Evolutionary conservation across 2,329 filamentous ascomycete species (phyloP).

Genomic region (Arthrobotrys sphaeroides): DNA sequence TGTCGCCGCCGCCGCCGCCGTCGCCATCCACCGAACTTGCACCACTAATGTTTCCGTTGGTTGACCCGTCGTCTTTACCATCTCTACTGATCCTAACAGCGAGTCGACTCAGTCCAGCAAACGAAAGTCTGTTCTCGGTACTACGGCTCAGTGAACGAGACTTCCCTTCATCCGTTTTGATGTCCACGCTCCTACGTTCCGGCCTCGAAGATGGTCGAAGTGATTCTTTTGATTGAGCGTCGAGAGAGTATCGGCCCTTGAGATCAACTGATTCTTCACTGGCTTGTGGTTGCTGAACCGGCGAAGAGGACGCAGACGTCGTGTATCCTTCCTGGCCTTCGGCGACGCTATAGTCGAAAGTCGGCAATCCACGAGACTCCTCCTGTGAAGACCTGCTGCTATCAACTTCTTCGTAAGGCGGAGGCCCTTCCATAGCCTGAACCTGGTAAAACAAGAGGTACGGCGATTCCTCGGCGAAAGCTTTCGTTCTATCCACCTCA

Average conservation of each 20-base stretch:
- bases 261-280: constrained; percentile 7
- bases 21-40: constrained; percentile 45
- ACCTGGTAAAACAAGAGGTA: constrained; percentile 97
- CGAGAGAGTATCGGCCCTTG: constrained; percentile 39
- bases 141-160: constrained; percentile 37
- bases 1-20: constrained; percentile 2
- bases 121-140: constrained; percentile 46
- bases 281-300: constrained; percentile 28
- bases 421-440: constrained; percentile 75
- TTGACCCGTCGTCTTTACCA: constrained; percentile 22
- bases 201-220: constrained; percentile 48
- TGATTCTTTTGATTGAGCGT: constrained; percentile 42
- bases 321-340: constrained; percentile 36
- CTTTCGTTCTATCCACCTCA: constrained; percentile 79
- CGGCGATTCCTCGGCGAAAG: constrained; percentile 85
- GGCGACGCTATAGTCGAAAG: constrained; percentile 46
- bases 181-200: constrained; percentile 32
- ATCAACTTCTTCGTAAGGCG: constrained; percentile 46
- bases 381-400: constrained; percentile 47
- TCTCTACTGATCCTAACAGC: constrained; percentile 41
- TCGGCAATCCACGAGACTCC: constrained; percentile 36
- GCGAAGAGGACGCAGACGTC: constrained; percentile 44
- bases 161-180: background rate
- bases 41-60: constrained; percentile 26
- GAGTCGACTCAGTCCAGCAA: constrained; percentile 40